phyloP scores from a whole-genome alignment of 2,329 filamentous ascomycete species.

The Waltergamsia citrina region DNA sequence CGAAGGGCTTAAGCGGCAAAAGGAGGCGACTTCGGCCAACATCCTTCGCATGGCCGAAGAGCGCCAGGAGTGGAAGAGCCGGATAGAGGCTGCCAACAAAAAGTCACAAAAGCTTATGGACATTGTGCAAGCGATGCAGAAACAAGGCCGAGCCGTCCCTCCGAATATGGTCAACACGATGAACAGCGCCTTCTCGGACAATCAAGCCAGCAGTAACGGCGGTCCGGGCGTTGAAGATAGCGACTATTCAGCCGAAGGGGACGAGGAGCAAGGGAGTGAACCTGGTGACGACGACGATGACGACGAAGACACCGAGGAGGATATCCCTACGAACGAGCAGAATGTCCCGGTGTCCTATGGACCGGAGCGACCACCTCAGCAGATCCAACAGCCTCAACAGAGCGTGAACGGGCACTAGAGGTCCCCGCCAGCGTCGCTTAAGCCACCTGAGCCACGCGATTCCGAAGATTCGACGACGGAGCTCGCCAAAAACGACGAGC shows the following conservation, averaged over 20 bases:
- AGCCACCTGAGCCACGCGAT: too few species aligned
- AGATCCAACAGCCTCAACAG: constrained; percentile 17
- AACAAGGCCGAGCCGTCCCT: constrained; percentile 72
- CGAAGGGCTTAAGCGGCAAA: constrained; percentile 79
- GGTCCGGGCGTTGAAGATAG: constrained; percentile 41
- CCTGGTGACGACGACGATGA: constrained; percentile 56
- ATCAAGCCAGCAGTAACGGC: constrained; percentile 24
- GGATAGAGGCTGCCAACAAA: constrained; percentile 42
- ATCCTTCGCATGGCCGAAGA: constrained; percentile 98
- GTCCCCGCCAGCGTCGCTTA: constrained; percentile 4
- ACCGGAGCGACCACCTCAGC: constrained; percentile 36
- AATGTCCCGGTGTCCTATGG: constrained; percentile 32
- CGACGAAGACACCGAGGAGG: constrained; percentile 38
- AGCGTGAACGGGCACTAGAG: constrained; percentile 32
- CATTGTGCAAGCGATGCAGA: constrained; percentile 93
- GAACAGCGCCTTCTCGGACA: constrained; percentile 49
- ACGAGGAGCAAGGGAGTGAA: constrained; percentile 40
- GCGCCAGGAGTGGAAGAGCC: constrained; percentile 73
- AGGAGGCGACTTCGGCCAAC: constrained; percentile 87
- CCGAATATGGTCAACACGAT: constrained; percentile 53
- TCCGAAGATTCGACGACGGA: too few species aligned
- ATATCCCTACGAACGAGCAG: constrained; percentile 25
- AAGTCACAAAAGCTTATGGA: constrained; percentile 89
- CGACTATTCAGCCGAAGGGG: constrained; percentile 55
- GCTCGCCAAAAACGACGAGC: too few species aligned